Evolutionary conservation across 495 filamentous ascomycete genomes (phyloP), one percentile per base, ranked within the genome.

Genomic region (Penicillium tannophilum): DNA sequence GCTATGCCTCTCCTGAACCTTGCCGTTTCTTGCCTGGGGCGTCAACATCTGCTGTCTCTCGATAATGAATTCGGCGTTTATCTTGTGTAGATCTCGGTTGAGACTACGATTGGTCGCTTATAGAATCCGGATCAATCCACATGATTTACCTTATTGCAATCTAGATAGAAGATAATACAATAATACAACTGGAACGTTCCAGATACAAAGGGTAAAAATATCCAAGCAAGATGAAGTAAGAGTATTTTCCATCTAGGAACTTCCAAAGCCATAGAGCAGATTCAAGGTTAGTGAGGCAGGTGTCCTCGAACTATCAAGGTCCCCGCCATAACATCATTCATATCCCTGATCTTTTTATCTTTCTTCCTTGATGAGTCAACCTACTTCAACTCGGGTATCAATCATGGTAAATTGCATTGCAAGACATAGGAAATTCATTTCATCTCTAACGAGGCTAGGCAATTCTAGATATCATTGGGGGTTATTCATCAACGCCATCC

Each of bases 1-100:
- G 36, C 50, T 44, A 36, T 58, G 59, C 51, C 66, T 64, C 46
- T 11, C 43, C 48, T 44, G 58, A 35, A 41, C 46, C 23, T 41
- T 65, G 26, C 10, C 23, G 14, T 16, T 16, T 47, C 45, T 20
- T 24, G 45, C 20, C 43, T 46, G 43, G 43, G 24, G 19, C 23
- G 5, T 28, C 23, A 24, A 47, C 12, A 16, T 47, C 20, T 47
- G 20, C 20, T 47, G 20, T 28, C 20, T 14, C 14, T 26, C 23
- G 19, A 19, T 14, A 16, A 24, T 28, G 9, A 45, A 45, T 45
- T 20, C 20, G 42, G 42, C 42, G 42, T 45, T 45, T 19, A 20
- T 45, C 17, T 14, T 45, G 42, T 19, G 42, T 20, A 45, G 42
- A 45, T 23, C 9, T 10, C 17, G 42, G 42, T 42, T 45, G 42